These are phyloP conservation scores for Monosporascus sp. DNA, from an alignment of 2,329 filamentous ascomycete species.

Conservation along the genomic window DNA sequence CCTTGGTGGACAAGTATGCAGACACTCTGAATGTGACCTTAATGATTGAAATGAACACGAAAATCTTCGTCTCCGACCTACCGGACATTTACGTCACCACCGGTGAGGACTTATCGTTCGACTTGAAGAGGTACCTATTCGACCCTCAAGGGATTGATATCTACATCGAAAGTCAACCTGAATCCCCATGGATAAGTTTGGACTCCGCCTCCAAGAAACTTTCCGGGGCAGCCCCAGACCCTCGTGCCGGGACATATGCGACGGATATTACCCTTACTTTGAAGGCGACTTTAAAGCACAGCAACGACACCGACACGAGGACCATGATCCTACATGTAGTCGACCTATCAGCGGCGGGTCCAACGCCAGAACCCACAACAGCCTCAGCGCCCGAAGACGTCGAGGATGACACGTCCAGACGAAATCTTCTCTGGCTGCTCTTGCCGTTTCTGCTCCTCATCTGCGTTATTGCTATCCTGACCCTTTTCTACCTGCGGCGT, in stretches of 20 bases:
- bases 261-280: constrained; percentile 13
- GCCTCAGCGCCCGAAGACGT: constrained; percentile 6
- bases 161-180: constrained; percentile 15
- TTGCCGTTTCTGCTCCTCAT: constrained; percentile 17
- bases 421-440: constrained; percentile 23
- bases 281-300: constrained; percentile 16
- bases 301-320: constrained; percentile 17
- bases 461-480: constrained; percentile 12
- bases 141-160: constrained; percentile 18
- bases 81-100: constrained; percentile 21
- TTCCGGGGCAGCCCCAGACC: constrained; percentile 20
- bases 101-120: constrained; percentile 23
- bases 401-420: constrained; percentile 9
- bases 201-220: constrained; percentile 18
- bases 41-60: constrained; percentile 15
- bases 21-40: constrained; percentile 56
- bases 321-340: constrained; percentile 16
- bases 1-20: constrained; percentile 52
- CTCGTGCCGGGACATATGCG: constrained; percentile 1
- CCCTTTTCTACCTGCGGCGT: constrained; percentile 18
- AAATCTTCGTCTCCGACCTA: constrained; percentile 22
- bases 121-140: constrained; percentile 24
- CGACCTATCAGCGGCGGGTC: constrained; percentile 3
- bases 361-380: constrained; percentile 3
- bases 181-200: constrained; percentile 26